Conservation (phyloP, 2,329 filamentous ascomycete genomes). For the Calonectria henricotiae region DNA sequence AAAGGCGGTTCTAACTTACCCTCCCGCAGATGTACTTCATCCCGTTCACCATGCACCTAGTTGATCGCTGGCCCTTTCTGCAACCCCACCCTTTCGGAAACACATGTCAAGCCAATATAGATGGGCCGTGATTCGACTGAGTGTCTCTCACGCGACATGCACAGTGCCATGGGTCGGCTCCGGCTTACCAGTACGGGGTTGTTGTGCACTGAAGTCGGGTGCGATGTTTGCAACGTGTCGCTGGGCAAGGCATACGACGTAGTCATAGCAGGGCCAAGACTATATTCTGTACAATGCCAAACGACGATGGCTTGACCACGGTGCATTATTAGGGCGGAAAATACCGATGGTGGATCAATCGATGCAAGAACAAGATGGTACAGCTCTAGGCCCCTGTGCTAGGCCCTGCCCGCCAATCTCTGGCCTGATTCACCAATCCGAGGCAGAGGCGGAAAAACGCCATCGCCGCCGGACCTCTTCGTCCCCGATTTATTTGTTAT, state of each 20-base stretch:
- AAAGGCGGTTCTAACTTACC: neutral
- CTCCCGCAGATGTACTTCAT: neutral
- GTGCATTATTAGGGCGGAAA: conserved; percentile 28
- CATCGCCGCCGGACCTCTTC: conserved; percentile 8
- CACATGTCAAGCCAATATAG: conserved; percentile 32
- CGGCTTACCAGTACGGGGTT: neutral
- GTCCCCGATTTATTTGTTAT: conserved; percentile 12
- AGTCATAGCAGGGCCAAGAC: conserved; percentile 3
- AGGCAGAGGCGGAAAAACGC: conserved; percentile 24
- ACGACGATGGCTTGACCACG: conserved; percentile 12
- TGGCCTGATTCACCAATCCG: conserved; percentile 29
- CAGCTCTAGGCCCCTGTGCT: conserved; percentile 15
- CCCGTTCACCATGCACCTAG: neutral
- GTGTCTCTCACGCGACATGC: conserved; percentile 29
- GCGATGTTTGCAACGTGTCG: conserved; percentile 30
- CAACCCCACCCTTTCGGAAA: conserved; percentile 32
- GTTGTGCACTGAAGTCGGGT: neutral
- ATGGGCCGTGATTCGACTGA: conserved; percentile 25
- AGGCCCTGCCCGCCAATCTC: neutral
- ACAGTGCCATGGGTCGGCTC: neutral
- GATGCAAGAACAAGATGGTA: conserved; percentile 28
- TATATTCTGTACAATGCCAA: conserved; percentile 15
- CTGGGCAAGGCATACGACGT: neutral
- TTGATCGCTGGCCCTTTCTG: conserved; percentile 13
- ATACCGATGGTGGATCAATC: conserved; percentile 30